Evolutionary conservation across 2,329 filamentous ascomycete genomes (phyloP), one percentile per base, ranked within the genome.

Genomic region (Colletotrichum liaoningense): DNA sequence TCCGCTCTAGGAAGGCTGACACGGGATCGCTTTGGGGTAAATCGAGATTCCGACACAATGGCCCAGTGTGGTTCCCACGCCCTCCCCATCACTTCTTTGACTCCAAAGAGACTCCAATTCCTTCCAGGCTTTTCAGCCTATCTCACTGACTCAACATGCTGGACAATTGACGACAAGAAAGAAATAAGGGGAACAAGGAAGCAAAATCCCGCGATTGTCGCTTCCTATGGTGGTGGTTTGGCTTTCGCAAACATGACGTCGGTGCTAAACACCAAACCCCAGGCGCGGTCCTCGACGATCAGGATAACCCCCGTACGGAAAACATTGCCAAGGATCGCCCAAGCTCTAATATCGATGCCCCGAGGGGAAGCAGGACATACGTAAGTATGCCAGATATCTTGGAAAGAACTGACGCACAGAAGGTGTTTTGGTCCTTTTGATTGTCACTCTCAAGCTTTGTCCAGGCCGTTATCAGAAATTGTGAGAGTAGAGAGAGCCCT

Each of bases 1-100:
- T 56, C 70, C 70, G 46, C 46, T 70, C 55, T 70, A 58, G 70
- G 70, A 38, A 73, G 60, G 42, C 56, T 65, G 70, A 65, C 69
- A 72, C 70, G 70, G 70, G 60, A 73, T 73, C 67, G 33, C 70
- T 70, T 49, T 49, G 19, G 54, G 26, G 60, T 56, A 26, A 22
- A 70, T 73, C 67, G 70, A 73, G 67, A 73, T 73, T 73, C 55
- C 33, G 33, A 64, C 33, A 59, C 65, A 30, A 56, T 35, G 30
- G 35, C 42, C 42, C 42, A 49, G 19, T 49, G 7, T 35, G 14
- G 11, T 46, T 11, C 38, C 38, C 42, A 49, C 42, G 42, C 42
- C 42, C 8, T 9, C 42, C 42, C 42, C 42, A 35, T 35, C 33
- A 19, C 42, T 22, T 33, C 19, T 33, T 42, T 19, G 4, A 35